phyloP scores from a whole-genome alignment of 78 protist species.

The Protostelium mycophagum region DNA sequence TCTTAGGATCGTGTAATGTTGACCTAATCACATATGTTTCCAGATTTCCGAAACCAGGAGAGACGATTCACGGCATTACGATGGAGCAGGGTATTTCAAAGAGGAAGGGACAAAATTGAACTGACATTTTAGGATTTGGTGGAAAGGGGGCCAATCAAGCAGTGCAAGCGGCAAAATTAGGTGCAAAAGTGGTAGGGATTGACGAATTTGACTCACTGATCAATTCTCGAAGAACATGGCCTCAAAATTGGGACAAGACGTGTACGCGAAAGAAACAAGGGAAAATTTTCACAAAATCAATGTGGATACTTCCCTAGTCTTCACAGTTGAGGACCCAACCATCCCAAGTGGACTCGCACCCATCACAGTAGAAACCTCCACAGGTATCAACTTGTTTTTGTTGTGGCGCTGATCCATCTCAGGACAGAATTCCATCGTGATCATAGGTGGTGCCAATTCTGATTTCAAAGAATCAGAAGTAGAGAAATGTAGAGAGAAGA shows the following conservation, averaged over 20 bases:
- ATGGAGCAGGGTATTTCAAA: background rate
- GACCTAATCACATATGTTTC: slow-evolving; percentile 44
- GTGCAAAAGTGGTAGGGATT: slow-evolving; percentile 6
- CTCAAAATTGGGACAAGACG: slow-evolving; percentile 51
- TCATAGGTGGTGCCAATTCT: slow-evolving; percentile 55
- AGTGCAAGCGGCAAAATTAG: slow-evolving; percentile 44
- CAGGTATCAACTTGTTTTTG: background rate
- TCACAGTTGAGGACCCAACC: background rate
- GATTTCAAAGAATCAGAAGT: slow-evolving; percentile 13
- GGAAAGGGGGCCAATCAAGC: slow-evolving; percentile 64
- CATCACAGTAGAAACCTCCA: slow-evolving; percentile 37
- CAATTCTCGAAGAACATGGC: slow-evolving; percentile 12
- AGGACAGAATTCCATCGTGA: slow-evolving; percentile 46
- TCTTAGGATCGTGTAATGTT: slow-evolving; percentile 53
- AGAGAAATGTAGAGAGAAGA: slow-evolving; percentile 8
- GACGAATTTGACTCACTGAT: background rate
- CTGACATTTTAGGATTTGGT: slow-evolving; percentile 36
- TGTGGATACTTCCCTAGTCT: slow-evolving; percentile 7
- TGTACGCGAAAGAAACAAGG: slow-evolving; percentile 32
- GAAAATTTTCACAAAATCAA: slow-evolving; percentile 16
- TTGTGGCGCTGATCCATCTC: background rate
- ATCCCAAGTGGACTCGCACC: slow-evolving; percentile 55
- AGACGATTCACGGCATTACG: slow-evolving; percentile 26
- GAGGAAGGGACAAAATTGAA: slow-evolving; percentile 1
- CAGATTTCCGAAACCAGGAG: slow-evolving; percentile 39